A percentile compares a stretch with the other conserved stretches of the same genome.
Evolutionary conservation across 805 yeast species (phyloP).

Genomic region (Lipomyces yamadae): DNA sequence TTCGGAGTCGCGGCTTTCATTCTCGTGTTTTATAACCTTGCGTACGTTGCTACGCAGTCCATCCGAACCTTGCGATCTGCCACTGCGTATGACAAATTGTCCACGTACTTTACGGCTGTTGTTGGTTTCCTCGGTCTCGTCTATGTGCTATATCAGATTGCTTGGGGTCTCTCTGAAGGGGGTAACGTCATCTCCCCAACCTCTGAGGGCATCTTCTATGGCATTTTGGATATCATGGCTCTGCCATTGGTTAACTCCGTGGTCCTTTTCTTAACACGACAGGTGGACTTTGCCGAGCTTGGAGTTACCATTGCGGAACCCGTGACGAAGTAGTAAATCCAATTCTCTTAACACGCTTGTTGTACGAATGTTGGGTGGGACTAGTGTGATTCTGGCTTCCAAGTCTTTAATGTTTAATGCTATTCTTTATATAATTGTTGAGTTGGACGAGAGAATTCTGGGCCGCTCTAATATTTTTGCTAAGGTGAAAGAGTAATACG

Average conservation of each 20-base stretch:
- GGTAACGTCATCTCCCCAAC: conserved; percentile 65
- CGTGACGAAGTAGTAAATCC: neutral
- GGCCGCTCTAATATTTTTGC: no score
- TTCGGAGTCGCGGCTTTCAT: conserved; percentile 55
- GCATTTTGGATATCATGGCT: conserved; percentile 58
- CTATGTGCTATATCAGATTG: conserved; percentile 51
- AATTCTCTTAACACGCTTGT: no score
- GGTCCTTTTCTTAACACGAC: conserved; percentile 35
- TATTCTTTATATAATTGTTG: no score
- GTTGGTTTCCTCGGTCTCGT: conserved; percentile 17
- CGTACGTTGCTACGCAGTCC: conserved; percentile 21
- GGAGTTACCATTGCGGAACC: conserved; percentile 35
- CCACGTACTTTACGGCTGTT: conserved; percentile 11
- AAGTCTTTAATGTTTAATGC: neutral
- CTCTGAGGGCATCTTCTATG: conserved; percentile 63
- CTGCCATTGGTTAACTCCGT: conserved; percentile 44
- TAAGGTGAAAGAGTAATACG: no score
- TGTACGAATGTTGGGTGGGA: neutral
- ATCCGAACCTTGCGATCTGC: conserved; percentile 26
- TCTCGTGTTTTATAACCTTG: conserved; percentile 39
- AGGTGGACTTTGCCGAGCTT: conserved; percentile 38
- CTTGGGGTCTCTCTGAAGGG: conserved; percentile 64
- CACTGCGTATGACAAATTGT: conserved; percentile 24
- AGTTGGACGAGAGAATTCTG: no score
- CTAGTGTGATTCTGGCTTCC: no score